Base-by-base conservation (phyloP, 306 rosid species). In the Sicyos edulis region DNA sequence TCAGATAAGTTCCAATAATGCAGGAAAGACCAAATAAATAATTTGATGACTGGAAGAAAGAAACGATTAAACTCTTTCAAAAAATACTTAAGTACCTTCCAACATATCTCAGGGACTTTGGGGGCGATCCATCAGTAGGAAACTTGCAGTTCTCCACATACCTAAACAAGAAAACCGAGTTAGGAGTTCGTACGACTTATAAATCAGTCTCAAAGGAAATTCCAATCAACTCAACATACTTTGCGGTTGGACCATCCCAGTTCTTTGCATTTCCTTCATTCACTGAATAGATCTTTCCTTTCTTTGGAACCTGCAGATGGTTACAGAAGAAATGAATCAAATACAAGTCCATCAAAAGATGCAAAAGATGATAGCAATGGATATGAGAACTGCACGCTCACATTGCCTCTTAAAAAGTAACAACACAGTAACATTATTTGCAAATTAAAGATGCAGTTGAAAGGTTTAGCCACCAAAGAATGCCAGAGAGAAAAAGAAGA, bases 221-320 rank as follows among this genome's bases (percentile, higher is more conserved):
- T 45, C 55, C 75, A 78, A 71, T 52, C 69, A 78, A 61, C 69
- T 60, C 78, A 60, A 64, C 86, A 32, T 83, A 93, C 96, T 84
- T 73, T 44, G 95, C 78, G 4, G 97, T 93, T 24, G 99, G 96
- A 73, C 83, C 82, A 66, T 93, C 99, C 99, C 99, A 93, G 74
- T 93, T 91, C 81, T 86, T 91, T 19, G 97, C 99, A 82, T 93
- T 93, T 80, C 99, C 99, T 86, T 93, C 99, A 80, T 93, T 93
- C 72, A 91, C 99, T 2, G 99, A 93, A 82, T 93, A 93, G 61
- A 93, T 93, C 74, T 87, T 93, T 74, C 99, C 99, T 72, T 87
- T 87, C 80, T 82, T 82, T 20, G 97, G 99, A 76, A 93, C 86
- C 99, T 93, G 22, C 54, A 82, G 76, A 76, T 60, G 81, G 54